Base-by-base conservation (phyloP, 768 basidiomycete genomes). In the Suillus ampliporus region DNA sequence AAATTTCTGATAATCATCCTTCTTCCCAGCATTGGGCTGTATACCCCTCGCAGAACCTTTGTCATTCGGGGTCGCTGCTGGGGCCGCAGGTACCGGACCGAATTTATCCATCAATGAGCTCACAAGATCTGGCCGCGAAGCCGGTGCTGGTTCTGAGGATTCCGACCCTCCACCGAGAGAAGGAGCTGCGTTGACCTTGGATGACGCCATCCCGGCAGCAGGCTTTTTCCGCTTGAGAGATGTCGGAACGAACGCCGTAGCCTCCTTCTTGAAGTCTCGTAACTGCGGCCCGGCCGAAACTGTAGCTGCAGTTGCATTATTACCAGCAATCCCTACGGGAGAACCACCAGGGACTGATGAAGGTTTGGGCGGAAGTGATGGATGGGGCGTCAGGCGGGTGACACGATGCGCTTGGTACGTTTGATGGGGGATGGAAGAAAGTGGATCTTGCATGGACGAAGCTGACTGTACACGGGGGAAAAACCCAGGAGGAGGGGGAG, bases 251-350 rank as follows among this genome's bases (percentile, higher is more conserved):
- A 99, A 99, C 0, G 92, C 87, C 1, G 94, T 97, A 10, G 92
- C 91, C 74, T 99, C 97, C 76, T 94, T 95, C 79, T 95, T 94
- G 64, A 99, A 81, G 76, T 99, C 94, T 15, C 97, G 91, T 57
- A 99, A 76, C 72, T 94, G 84, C 5, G 97, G 94, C 50, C 82
- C 94, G 3, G 95, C 95, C 23, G 86, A 89, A 57, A 98, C 88
- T 2, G 86, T 91, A 2, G 92, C 94, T 8, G 84, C 78, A 2
- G 80, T 80, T 17, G 81, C 64, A 48, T 76, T 78, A 10, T 76
- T 78, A 11, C 81, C 75, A 10, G 76, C 63, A 3, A 66, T 54
- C 17, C 75, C 65, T 14, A 70, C 71, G 15, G 76, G 65, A 28
- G 69, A 71, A 26, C 79, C 80, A 59, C 79, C 78, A 2, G 74